Evolutionary conservation across 257 asterid genomes (phyloP), one percentile per base, ranked within the genome.

Genomic region (Verbascum thapsus): DNA sequence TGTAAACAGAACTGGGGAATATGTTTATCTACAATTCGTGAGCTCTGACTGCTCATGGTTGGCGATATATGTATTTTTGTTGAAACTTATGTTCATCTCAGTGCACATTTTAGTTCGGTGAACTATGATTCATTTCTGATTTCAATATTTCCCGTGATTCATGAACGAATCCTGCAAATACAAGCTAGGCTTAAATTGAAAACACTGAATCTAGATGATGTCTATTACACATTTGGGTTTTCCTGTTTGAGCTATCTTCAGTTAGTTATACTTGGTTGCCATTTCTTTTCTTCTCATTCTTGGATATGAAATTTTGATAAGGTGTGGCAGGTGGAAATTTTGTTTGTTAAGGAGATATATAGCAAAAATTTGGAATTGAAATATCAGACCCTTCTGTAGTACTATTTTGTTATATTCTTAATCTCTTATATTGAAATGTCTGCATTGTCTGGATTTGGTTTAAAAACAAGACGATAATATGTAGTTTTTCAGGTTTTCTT

Each of bases 101-200:
- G 22, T 42, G 32, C 52, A 13, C 17, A 3, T 19, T 53, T 3
- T 45, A 45, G 17, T 22, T 43, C 57, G 30, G 20, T 55, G 56
- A 26, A 4, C 4, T 12, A 37, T 48, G 20, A 11, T 20, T 26
- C 32, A 26, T 26, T n/a, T 26, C 32, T 26, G 32, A 26, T 26
- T 26, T n/a, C 35, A 49, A 20, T n/a, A 4, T 20, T 44, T 0
- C 42, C 38, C 54, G 22, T 30, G 32, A 18, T 38, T 47, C 35
- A 53, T 70, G 39, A 65, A 19, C 19, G 56, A 52, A 41, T 26
- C 52, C 6, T 43, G 34, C 52, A 69, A 51, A 26, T 41, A 9
- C 34, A 20, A 10, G 38, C 10, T 16, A 51, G 11, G 38, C 22
- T 19, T 18, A 32, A 43, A 19, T 53, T 52, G 44, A 35, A 53